These are phyloP conservation scores for Nothophytophthora sp. DNA, from an alignment of 352 stramenopile genomes.

Conservation along the genomic window DNA sequence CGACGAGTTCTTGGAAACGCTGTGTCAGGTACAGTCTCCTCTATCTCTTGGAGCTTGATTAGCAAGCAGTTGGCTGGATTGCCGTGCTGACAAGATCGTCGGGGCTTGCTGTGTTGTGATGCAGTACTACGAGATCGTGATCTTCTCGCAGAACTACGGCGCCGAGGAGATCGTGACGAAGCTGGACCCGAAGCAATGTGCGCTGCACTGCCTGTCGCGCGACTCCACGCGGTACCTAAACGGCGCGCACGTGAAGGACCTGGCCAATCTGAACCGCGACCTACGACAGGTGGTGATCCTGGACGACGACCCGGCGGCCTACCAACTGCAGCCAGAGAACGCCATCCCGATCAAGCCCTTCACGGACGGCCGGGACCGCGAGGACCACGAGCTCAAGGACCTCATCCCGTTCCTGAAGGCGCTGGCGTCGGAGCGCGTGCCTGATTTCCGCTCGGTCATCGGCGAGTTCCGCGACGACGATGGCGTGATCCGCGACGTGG, in stretches of 20 bases:
- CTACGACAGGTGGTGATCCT: conserved; percentile 82
- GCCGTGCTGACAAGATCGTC: too few species aligned
- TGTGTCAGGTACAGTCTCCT: conserved; percentile 78
- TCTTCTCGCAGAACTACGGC: conserved; percentile 87
- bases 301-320: conserved; percentile 79
- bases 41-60: neutral
- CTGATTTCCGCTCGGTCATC: conserved; percentile 78
- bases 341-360: conserved; percentile 81
- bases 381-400: conserved; percentile 79
- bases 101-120: neutral
- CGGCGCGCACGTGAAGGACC: conserved; percentile 83
- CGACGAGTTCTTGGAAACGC: conserved; percentile 84
- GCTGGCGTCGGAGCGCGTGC: conserved; percentile 71
- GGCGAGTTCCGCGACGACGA: conserved; percentile 82
- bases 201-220: conserved; percentile 79
- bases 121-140: conserved; percentile 88
- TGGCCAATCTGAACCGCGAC: conserved; percentile 80
- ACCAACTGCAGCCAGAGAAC: conserved; percentile 86
- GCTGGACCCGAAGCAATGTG: conserved; percentile 82
- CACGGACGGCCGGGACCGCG: conserved; percentile 76
- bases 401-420: conserved; percentile 88
- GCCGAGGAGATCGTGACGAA: conserved; percentile 81
- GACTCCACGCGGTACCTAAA: conserved; percentile 86
- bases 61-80: too few species aligned
- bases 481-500: conserved; percentile 76